phyloP scores from a whole-genome alignment of 306 rosid genomes.

The Lithocarpus polystachyus region DNA sequence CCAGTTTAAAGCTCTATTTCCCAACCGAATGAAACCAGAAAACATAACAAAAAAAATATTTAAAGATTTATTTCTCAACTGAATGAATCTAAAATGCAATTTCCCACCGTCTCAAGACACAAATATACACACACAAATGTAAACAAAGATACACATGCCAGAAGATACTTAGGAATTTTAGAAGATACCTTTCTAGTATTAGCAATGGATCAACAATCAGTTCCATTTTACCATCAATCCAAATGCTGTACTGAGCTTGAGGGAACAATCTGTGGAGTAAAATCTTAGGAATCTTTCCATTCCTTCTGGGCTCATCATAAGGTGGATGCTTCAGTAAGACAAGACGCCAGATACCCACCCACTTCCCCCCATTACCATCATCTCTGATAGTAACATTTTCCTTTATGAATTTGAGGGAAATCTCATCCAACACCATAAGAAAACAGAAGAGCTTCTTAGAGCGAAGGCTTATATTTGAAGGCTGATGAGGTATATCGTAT shows the following conservation, averaged over 20 bases:
- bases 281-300: constrained; percentile 95
- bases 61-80: neutral
- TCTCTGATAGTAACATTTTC: constrained; percentile 71
- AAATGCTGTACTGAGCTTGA: constrained; percentile 86
- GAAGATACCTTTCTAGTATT: constrained; percentile 76
- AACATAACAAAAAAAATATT: neutral
- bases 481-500: constrained; percentile 88
- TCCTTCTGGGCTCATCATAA: constrained; percentile 97
- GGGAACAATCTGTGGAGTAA: constrained; percentile 87
- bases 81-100: neutral
- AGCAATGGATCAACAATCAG: constrained; percentile 87
- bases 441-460: constrained; percentile 87
- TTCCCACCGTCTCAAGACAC: neutral
- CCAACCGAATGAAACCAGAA: neutral
- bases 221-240: constrained; percentile 99
- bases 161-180: neutral
- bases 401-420: constrained; percentile 69
- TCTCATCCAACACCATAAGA: constrained; percentile 92
- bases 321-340: constrained; percentile 74
- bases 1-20: neutral
- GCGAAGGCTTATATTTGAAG: constrained; percentile 70
- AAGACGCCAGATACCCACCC: constrained; percentile 99
- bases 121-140: neutral
- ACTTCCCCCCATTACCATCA: constrained; percentile 64
- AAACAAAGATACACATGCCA: neutral